Evolutionary conservation across 257 asterid genomes (phyloP).

Genomic region (Petunia axillaris): DNA sequence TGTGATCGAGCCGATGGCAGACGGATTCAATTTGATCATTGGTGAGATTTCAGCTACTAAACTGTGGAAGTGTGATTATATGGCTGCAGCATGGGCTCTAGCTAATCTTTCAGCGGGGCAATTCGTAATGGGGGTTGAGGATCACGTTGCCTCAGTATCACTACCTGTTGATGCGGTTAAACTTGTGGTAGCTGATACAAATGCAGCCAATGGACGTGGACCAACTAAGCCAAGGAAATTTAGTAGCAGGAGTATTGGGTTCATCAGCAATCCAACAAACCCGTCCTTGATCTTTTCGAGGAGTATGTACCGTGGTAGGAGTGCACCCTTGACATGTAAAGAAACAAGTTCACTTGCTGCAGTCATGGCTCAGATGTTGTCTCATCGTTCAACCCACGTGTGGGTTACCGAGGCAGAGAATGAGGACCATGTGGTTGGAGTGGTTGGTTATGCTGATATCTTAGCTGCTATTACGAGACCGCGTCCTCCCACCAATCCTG

Average conservation of each 20-base stretch:
- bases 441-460: slow-evolving; percentile 86
- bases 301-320: slow-evolving; percentile 92
- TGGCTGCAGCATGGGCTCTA: slow-evolving; percentile 90
- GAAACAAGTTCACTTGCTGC: slow-evolving; percentile 86
- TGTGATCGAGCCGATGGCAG: slow-evolving; percentile 68
- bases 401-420: slow-evolving; percentile 90
- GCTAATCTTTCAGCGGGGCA: slow-evolving; percentile 89
- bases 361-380: slow-evolving; percentile 97
- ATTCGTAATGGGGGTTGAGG: slow-evolving; percentile 94
- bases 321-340: slow-evolving; percentile 89
- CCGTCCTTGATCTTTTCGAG: slow-evolving; percentile 54
- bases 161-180: slow-evolving; percentile 43
- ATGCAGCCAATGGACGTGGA: slow-evolving; percentile 42
- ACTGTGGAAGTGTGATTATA: slow-evolving; percentile 88
- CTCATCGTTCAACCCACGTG: slow-evolving; percentile 90
- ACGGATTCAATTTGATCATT: slow-evolving; percentile 59
- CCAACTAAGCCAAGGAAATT: slow-evolving; percentile 42
- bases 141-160: slow-evolving; percentile 48
- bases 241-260: slow-evolving; percentile 86
- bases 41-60: slow-evolving; percentile 90
- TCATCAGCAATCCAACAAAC: slow-evolving; percentile 51
- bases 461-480: slow-evolving; percentile 76
- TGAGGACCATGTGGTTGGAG: slow-evolving; percentile 85
- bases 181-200: slow-evolving; percentile 37
- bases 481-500: slow-evolving; percentile 52